Evolutionary conservation across 768 basidiomycete genomes (phyloP).

Genomic region (Candolleomyces efflorescens): DNA sequence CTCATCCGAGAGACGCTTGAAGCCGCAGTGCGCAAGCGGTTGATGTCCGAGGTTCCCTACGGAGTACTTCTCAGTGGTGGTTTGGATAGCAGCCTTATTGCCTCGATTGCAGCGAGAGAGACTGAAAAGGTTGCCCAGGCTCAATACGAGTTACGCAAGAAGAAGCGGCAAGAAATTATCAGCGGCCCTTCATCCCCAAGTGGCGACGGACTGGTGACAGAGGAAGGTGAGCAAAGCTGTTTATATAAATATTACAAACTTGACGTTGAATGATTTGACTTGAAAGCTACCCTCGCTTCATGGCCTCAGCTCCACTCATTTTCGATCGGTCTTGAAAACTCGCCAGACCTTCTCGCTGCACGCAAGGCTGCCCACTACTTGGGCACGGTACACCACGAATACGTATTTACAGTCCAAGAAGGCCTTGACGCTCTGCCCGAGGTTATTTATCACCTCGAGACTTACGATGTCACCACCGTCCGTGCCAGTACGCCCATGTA

Average conservation of each 20-base stretch:
- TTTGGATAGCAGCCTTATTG: constrained; percentile 93
- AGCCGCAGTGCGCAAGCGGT: constrained; percentile 85
- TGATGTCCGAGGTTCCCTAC: constrained; percentile 99
- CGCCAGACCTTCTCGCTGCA: constrained; percentile 93
- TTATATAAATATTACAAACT: not conserved
- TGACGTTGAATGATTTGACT: constrained; percentile 8
- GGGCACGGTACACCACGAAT: constrained; percentile 96
- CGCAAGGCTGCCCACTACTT: constrained; percentile 90
- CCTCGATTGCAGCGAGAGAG: constrained; percentile 90
- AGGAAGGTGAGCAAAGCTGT: constrained; percentile 43
- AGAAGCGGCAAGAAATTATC: constrained; percentile 45
- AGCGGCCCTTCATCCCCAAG: constrained; percentile 60
- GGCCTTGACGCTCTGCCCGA: constrained; percentile 96
- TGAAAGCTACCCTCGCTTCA: constrained; percentile 64
- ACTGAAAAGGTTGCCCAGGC: constrained; percentile 86
- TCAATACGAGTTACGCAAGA: constrained; percentile 68
- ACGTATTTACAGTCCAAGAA: constrained; percentile 97
- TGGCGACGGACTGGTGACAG: constrained; percentile 33
- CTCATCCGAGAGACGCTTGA: constrained; percentile 80
- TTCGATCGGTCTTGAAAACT: constrained; percentile 91
- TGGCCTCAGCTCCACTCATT: constrained; percentile 99
- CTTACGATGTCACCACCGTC: constrained; percentile 98
- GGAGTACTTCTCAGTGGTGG: constrained; percentile 96
- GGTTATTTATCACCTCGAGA: constrained; percentile 97
- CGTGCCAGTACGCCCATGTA: constrained; percentile 99